These are phyloP conservation scores for Bruguiera sexangula DNA, from an alignment of 345 rosid species.

Conservation along the genomic window DNA sequence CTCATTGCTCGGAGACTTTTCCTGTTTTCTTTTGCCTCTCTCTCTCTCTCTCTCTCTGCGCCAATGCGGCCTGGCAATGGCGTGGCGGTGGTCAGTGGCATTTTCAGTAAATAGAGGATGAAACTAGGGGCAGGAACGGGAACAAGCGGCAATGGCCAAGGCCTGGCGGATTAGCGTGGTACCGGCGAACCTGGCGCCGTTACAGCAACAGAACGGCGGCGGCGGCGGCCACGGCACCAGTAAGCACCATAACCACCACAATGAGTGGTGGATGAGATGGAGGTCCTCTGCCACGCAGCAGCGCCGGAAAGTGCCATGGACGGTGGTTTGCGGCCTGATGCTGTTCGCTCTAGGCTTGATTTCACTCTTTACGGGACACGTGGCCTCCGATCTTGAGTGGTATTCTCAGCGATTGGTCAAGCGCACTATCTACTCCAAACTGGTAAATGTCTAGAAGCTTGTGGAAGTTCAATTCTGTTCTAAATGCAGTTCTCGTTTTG, in stretches of 20 bases:
- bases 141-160: conserved; percentile 49
- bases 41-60: background rate
- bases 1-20: no score
- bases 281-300: conserved; percentile 33
- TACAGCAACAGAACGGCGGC: conserved; percentile 47
- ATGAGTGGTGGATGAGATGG: conserved; percentile 40
- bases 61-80: no score
- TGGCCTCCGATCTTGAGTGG: conserved; percentile 95
- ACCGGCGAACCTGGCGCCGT: conserved; percentile 55
- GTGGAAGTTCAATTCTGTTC: background rate
- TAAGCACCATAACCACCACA: conserved; percentile 19
- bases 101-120: conserved; percentile 29
- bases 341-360: conserved; percentile 83
- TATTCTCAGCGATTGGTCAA: conserved; percentile 76
- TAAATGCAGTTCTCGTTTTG: no score
- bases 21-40: no score
- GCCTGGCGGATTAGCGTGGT: conserved; percentile 52
- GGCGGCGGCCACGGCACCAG: conserved; percentile 18
- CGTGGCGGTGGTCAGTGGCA: background rate
- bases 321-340: conserved; percentile 78
- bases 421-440: conserved; percentile 44
- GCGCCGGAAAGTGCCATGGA: conserved; percentile 29
- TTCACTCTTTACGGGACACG: conserved; percentile 90
- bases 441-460: conserved; percentile 37
- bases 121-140: conserved; percentile 23